Base-by-base conservation (phyloP, 2,329 filamentous ascomycete species). In the Sclerotinia glacialis region DNA sequence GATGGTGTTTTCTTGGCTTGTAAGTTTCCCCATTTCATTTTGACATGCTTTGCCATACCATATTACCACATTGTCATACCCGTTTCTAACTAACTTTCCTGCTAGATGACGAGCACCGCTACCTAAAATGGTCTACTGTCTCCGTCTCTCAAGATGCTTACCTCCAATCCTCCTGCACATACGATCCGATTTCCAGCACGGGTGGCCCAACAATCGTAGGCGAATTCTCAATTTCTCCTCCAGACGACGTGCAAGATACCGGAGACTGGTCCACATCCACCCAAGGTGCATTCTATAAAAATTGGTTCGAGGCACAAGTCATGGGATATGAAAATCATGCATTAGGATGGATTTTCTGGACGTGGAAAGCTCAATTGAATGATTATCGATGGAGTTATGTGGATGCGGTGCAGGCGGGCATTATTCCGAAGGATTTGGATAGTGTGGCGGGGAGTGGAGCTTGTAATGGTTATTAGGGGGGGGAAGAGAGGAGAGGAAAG, bases 341-440 rank as follows among this genome's bases (percentile, higher is more conserved):
- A 3, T 77, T 78, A 9, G 84, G 85, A 0, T 87, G 84, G 84
- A 74, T 85, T 3, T 88, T 86, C 72, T 88, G 86, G 85, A 80
- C 80, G 0, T 88, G 85, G 85, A 88, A 87, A 76, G 73, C 75
- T 4, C 73, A 84, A 74, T 21, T 80, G 67, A 78, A 77, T 46
- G 80, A 83, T 70, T 83, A 79, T 76, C 74, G 81, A 28, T 84
- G 82, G 82, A 80, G 80, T 68, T 84, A 85, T 70, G 74, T 78
- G 72, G 70, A 72, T 68, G 80, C 78, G 46, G 77, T 79, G 28
- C 71, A 72, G 14, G 78, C 77, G 5, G 79, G 78, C 11, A 77
- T 79, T 11, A 80, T 80, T 63, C 76, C 78, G 6, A 67, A 54
- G 44, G 65, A 67, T 52, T 64, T 67, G 44, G 26, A 67, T 46